Base-by-base conservation (phyloP, 1,284 basidiomycete species). In the Porogramme epimiltina region DNA sequence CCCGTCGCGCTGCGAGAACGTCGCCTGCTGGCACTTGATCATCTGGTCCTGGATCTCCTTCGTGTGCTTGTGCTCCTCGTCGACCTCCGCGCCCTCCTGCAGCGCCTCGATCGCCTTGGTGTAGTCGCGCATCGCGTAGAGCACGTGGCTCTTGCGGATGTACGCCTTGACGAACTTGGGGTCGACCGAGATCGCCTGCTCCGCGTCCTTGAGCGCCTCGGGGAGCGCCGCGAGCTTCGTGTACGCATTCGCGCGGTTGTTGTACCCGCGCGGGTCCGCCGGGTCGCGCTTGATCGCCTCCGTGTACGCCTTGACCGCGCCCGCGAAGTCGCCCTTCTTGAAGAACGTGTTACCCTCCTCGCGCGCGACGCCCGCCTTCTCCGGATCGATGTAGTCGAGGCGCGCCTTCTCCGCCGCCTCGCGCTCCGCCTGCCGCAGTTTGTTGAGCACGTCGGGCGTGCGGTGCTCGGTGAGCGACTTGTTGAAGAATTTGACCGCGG, bases 281-380 rank as follows among this genome's bases (percentile, higher is more conserved):
- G 97, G 97, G 64, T 93, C 87, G 47, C 97, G 89, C 77, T 98
- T 98, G 78, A 99, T 97, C 55, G 93, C 89, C 75, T 99, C 97
- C 13, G 90, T 84, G 75, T 99, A 99, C 38, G 83, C 79, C 74
- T 92, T 94, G 57, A 99, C 95, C 1, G 95, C 92, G n/a, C 80
- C 86, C 16, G 86, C 94, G 72, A 93, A 98, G 69, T 95, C 86
- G 23, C 93, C 95, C 3, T 74, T 79, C 78, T 98, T 99, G 85
- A 98, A 99, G 34, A 88, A 80, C 33, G 77, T 73, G 70, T 99
- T 99, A 16, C 97, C 97, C 67, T 95, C 89, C 69, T 97, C 93
- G 42, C 97, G 84, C 13, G 95, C 95, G 47, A 74, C 68, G 39
- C 90, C 90, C 23, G 93, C 90, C 75, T 90, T 84, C 62, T 81